A percentile compares a stretch with the other conserved stretches of the same genome.
phyloP scores from a whole-genome alignment of 495 filamentous ascomycete species.

The Margaritispora aquatica region DNA sequence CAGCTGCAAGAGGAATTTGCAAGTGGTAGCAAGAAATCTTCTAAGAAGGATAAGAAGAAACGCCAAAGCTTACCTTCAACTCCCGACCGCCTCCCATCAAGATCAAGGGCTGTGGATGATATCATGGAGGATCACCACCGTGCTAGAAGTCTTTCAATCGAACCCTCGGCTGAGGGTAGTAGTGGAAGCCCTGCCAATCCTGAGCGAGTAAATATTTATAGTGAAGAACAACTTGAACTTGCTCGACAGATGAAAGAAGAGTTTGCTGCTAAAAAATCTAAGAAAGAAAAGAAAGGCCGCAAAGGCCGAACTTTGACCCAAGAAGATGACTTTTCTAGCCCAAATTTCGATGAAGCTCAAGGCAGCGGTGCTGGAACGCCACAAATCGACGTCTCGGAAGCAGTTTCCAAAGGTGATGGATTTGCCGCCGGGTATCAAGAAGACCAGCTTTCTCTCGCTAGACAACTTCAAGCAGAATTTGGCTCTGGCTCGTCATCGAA shows the following conservation, averaged over 20 bases:
- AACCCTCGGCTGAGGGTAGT: conserved; percentile 8
- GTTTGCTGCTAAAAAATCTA: conserved; percentile 31
- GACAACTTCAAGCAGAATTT: conserved; percentile 32
- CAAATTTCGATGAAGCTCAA: neutral
- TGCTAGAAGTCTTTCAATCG: conserved; percentile 20
- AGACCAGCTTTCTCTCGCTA: conserved; percentile 26
- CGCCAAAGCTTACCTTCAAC: conserved; percentile 15
- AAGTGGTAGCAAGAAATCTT: conserved; percentile 28
- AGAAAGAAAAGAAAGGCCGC: conserved; percentile 35
- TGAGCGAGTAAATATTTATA: conserved; percentile 16
- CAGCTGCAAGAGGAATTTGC: conserved; percentile 29
- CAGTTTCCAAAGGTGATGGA: conserved; percentile 13
- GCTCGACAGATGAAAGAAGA: conserved; percentile 24
- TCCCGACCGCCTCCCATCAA: conserved; percentile 27
- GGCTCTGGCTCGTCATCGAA: conserved; percentile 30
- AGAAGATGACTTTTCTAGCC: conserved; percentile 12
- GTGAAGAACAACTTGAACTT: conserved; percentile 21
- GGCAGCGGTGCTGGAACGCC: neutral
- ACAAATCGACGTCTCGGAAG: neutral
- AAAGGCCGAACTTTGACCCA: conserved; percentile 3
- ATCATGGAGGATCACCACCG: conserved; percentile 8
- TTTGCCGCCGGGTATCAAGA: conserved; percentile 20
- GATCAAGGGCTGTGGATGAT: conserved; percentile 24
- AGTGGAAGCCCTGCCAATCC: neutral
- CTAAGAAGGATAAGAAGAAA: conserved; percentile 38